phyloP scores from a whole-genome alignment of 331 rosid genomes.

The Pyracantha coccinea region DNA sequence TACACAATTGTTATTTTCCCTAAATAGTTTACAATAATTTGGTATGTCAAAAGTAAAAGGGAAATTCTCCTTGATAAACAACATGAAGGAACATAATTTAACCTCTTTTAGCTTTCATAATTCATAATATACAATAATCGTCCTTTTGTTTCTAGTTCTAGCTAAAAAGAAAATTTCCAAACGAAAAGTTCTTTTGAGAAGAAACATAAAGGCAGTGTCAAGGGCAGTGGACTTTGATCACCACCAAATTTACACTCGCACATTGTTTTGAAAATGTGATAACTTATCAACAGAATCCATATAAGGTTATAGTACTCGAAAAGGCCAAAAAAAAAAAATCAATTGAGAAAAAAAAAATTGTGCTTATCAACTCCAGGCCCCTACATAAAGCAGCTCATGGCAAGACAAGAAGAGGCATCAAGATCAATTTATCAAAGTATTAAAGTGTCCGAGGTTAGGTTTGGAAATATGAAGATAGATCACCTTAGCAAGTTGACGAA shows the following conservation, averaged over 20 bases:
- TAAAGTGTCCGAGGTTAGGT: not conserved
- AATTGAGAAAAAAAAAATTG: not conserved
- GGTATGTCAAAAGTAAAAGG: not conserved
- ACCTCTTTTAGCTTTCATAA: not conserved
- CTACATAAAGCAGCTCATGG: not conserved
- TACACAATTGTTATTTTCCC: not conserved
- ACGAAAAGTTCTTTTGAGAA: not conserved
- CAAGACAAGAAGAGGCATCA: not conserved
- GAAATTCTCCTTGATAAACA: not conserved
- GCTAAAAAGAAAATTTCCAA: not conserved
- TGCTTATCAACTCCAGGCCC: not conserved
- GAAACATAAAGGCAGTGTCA: not conserved
- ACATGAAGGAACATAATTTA: not conserved
- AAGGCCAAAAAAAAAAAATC: not conserved
- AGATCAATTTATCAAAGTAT: not conserved
- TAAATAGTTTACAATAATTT: not conserved
- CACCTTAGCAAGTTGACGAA: constrained; percentile 76
- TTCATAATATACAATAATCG: not conserved
- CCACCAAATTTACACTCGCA: not conserved
- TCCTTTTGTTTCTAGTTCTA: not conserved
- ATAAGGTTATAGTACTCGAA: not conserved
- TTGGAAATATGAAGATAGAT: not conserved
- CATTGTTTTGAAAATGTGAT: not conserved
- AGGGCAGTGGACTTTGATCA: not conserved
- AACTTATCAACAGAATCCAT: not conserved